phyloP scores from a whole-genome alignment of 768 basidiomycete genomes.

The Termitomyces sp. region DNA sequence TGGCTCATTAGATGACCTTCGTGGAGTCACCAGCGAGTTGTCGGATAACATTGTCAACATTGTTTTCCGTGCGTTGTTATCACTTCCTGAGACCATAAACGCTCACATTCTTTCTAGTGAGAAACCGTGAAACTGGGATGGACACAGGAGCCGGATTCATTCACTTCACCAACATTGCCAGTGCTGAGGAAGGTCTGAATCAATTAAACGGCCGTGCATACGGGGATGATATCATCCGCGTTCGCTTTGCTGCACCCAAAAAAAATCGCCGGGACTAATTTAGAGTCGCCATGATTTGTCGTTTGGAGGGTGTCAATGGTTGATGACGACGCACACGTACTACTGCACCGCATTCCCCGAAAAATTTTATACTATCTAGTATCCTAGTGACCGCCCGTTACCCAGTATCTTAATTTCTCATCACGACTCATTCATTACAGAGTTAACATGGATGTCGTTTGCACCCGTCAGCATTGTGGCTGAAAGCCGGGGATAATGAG shows the following conservation, averaged over 20 bases:
- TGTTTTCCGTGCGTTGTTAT: slow-evolving; percentile 22
- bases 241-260: slow-evolving; percentile 33
- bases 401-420: neutral
- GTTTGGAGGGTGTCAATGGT: neutral
- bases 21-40: slow-evolving; percentile 19
- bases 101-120: slow-evolving; percentile 19
- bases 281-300: neutral
- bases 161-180: slow-evolving; percentile 40
- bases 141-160: slow-evolving; percentile 40
- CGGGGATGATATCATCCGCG: slow-evolving; percentile 28
- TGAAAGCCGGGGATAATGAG: neutral
- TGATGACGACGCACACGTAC: neutral
- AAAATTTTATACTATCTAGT: slow-evolving; percentile 2
- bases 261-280: neutral
- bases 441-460: neutral
- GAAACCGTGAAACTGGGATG: slow-evolving; percentile 24
- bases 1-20: slow-evolving; percentile 19
- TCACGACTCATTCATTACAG: neutral
- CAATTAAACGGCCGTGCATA: slow-evolving; percentile 30
- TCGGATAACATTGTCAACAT: slow-evolving; percentile 22
- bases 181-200: slow-evolving; percentile 43
- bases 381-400: slow-evolving; percentile 2
- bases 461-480: neutral
- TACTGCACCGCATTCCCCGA: neutral
- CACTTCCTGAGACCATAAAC: neutral